Conservation (phyloP, 2,329 filamentous ascomycete genomes). For the Xylariaceae sp. region DNA sequence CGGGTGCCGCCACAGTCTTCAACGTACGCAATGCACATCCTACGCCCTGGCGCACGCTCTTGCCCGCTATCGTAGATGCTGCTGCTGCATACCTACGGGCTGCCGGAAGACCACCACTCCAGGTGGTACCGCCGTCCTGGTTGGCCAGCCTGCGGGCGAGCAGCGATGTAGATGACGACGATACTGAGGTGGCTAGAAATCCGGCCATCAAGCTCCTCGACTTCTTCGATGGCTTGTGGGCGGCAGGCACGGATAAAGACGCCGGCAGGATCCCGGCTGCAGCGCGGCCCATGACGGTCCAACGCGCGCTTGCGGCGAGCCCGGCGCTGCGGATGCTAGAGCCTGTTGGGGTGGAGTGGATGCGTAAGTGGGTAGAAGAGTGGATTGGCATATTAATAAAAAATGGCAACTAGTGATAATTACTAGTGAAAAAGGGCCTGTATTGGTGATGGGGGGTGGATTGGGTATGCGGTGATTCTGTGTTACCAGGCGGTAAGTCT, state of each 20-base stretch:
- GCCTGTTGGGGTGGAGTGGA: conserved; percentile 36
- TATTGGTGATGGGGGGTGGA: no score
- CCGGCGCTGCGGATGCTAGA: conserved; percentile 30
- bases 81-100: neutral
- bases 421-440: no score
- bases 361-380: conserved; percentile 40
- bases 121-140: conserved; percentile 19
- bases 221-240: conserved; percentile 33
- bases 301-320: conserved; percentile 20
- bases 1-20: no score
- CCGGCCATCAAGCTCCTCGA: conserved; percentile 37
- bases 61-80: conserved; percentile 25
- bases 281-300: conserved; percentile 18
- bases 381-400: no score
- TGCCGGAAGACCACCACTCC: neutral
- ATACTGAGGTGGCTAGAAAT: conserved; percentile 28
- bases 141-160: conserved; percentile 19
- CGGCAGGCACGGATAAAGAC: no score
- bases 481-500: no score
- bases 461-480: no score
- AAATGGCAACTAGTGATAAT: no score
- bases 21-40: conserved; percentile 35
- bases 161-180: conserved; percentile 13
- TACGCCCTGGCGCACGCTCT: conserved; percentile 26
- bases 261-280: no score